Percentiles rank a stretch among this genome's conserved stretches.
Conservation (phyloP, 176 grass and related monocot species). For the Musa itinerans region DNA sequence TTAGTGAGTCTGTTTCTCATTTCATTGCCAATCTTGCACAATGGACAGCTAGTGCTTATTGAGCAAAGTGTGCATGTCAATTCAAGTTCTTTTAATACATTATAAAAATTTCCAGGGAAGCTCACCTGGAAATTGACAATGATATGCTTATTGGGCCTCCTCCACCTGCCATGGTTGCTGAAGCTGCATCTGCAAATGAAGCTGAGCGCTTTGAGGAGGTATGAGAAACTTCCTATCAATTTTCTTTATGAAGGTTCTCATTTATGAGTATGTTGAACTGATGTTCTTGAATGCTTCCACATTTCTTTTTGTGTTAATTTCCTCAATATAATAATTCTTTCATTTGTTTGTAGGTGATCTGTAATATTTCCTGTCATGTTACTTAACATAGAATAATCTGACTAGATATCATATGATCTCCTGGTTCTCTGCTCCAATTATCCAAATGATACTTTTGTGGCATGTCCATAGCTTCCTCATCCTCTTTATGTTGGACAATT, state of each 20-base stretch:
- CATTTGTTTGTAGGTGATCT: no score
- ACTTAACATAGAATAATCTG: no score
- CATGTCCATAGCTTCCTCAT: no score
- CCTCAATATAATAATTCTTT: no score
- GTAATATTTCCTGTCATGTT: no score
- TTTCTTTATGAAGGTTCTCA: neutral
- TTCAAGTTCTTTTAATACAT: constrained; percentile 2
- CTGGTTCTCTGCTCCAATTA: no score
- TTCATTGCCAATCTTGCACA: constrained; percentile 2
- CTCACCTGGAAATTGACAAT: constrained; percentile 67
- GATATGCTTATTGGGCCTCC: constrained; percentile 85
- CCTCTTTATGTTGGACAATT: no score
- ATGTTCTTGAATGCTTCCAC: neutral
- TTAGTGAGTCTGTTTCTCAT: neutral
- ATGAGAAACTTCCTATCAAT: neutral
- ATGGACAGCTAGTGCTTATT: neutral
- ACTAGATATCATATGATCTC: no score
- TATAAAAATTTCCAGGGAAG: constrained; percentile 41
- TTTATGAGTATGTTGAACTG: neutral
- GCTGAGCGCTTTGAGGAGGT: constrained; percentile 99
- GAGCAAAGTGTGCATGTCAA: neutral
- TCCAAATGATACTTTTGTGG: no score
- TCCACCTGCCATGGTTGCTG: constrained; percentile 82
- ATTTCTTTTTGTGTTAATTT: neutral
- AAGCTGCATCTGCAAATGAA: constrained; percentile 96